Evolutionary conservation across 305 asterid species (phyloP), one percentile per base, ranked within the genome.

Genomic region (Stenogyne calaminthoides): DNA sequence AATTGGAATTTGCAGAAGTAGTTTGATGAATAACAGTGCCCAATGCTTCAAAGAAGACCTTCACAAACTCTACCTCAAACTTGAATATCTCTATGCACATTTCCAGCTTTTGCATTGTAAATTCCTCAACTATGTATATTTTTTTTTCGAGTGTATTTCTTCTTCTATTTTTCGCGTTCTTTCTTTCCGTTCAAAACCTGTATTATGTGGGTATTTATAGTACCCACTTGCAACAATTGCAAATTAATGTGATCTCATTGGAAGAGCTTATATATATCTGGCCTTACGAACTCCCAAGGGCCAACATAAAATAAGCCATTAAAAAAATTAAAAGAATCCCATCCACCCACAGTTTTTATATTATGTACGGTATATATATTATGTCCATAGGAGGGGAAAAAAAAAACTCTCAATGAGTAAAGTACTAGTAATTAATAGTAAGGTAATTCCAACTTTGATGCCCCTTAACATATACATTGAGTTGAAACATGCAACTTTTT

Each of bases 31-130:
- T 64, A 42, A 77, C 75, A 32, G 76, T 6, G n/a, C 75, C 75
- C 19, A 77, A 22, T 6, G 82, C 84, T 73, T 81, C 75, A 18
- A 81, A 54, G 52, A 81, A 70, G 10, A 16, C 75, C 16, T 59
- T n/a, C 62, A 70, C 69, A 44, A 81, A 64, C 75, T 77, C 69
- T 5, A 81, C 0, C 0, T 80, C 82, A 9, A 81, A 0, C 75
- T 70, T 77, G 78, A 81, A 11, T 18, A 75, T 16, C 49, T 44
- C 69, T 32, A 81, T n/a, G 76, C 80, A 81, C 64, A 81, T 69
- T 73, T 64, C 79, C 66, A 80, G 15, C 54, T 69, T 80, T 66
- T 72, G 81, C 77, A 76, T 70, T 55, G 6, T 40, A 29, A 22
- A 64, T 42, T 9, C 64, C 20, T 27, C 56, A 47, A 19, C 47